Percentiles rank a stretch among this genome's conserved stretches.
phyloP scores from a whole-genome alignment of 768 basidiomycete species.

The Stropharia rugosoannulata region DNA sequence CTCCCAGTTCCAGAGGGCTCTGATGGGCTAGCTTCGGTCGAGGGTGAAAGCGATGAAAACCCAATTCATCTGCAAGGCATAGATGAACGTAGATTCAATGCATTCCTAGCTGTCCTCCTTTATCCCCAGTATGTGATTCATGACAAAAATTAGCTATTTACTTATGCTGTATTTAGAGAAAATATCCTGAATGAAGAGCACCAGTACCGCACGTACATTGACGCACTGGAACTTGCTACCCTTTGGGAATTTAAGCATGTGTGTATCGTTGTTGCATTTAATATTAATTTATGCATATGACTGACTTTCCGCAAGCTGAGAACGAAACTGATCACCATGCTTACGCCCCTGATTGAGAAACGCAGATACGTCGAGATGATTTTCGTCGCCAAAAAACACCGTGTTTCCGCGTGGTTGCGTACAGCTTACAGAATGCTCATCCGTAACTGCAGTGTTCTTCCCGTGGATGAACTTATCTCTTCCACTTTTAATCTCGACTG shows the following conservation, averaged over 20 bases:
- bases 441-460: not conserved
- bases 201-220: not conserved
- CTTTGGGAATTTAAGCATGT: conserved; percentile 5
- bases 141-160: not conserved
- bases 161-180: not conserved
- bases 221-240: conserved; percentile 4
- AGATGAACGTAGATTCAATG: not conserved
- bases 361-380: not conserved
- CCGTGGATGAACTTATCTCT: not conserved
- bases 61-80: conserved; percentile 1
- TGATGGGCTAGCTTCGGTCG: not conserved
- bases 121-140: not conserved
- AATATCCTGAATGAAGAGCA: not conserved
- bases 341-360: not conserved
- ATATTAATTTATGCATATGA: not conserved
- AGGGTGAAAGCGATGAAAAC: conserved; percentile 1
- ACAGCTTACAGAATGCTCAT: not conserved
- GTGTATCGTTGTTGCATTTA: not conserved
- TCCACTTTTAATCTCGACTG: not conserved
- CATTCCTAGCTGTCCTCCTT: not conserved
- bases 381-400: conserved; percentile 2
- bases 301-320: not conserved
- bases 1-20: not conserved
- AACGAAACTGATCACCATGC: not conserved
- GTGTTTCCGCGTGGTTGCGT: conserved; percentile 1